phyloP scores from a whole-genome alignment of 257 asterid genomes.

The Ballota nigra region DNA sequence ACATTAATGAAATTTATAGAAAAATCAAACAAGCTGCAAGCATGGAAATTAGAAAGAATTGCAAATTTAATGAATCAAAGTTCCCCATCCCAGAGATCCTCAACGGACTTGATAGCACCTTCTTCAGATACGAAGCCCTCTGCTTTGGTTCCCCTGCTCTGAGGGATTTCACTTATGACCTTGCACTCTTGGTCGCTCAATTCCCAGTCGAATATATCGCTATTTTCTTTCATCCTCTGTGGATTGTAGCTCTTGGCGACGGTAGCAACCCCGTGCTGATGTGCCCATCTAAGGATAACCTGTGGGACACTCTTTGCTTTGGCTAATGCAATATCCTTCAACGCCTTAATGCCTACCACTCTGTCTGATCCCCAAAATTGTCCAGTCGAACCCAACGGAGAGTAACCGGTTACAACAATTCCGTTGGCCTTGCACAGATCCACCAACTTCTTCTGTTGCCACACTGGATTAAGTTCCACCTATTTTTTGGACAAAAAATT shows the following conservation, averaged over 20 bases:
- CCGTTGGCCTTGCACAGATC: neutral
- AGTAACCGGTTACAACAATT: neutral
- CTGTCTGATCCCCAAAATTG: neutral
- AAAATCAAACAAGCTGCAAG: too few relatives aligned
- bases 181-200: neutral
- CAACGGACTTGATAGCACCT: neutral
- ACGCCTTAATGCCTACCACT: neutral
- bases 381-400: slow-evolving; percentile 1
- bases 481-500: neutral
- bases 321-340: neutral
- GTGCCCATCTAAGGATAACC: neutral
- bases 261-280: neutral
- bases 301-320: slow-evolving; percentile 8
- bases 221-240: neutral
- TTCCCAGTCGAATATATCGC: slow-evolving; percentile 1
- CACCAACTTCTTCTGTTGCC: slow-evolving; percentile 10
- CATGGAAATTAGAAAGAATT: neutral
- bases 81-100: slow-evolving; percentile 8
- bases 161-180: neutral
- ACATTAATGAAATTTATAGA: too few relatives aligned
- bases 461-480: slow-evolving; percentile 5
- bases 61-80: neutral
- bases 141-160: neutral
- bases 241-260: neutral
- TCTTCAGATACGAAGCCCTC: neutral